Conservation (phyloP, 306 rosid genomes). For the Trifolium pratense region DNA sequence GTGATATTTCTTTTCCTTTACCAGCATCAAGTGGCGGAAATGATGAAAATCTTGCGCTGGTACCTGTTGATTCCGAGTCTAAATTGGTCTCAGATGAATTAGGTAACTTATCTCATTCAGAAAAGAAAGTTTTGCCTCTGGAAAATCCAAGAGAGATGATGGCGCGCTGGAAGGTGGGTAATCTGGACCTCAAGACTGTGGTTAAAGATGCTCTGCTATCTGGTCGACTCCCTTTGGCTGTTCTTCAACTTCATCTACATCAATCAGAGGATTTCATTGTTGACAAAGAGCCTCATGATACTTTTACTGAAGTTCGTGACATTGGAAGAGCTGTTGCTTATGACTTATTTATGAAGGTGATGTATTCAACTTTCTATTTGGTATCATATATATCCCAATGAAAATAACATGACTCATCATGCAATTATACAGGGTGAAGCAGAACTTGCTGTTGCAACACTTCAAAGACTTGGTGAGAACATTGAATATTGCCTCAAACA, state of each 20-base stretch:
- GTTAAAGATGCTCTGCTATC: slow-evolving; percentile 93
- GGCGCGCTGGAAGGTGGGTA: slow-evolving; percentile 92
- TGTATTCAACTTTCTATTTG: slow-evolving; percentile 15
- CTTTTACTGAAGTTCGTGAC: slow-evolving; percentile 88
- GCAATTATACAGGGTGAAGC: slow-evolving; percentile 82
- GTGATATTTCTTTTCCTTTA: slow-evolving; percentile 57
- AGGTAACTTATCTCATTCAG: slow-evolving; percentile 55
- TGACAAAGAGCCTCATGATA: slow-evolving; percentile 75
- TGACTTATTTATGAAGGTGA: slow-evolving; percentile 94
- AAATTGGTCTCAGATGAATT: slow-evolving; percentile 58
- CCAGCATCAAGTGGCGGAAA: slow-evolving; percentile 46
- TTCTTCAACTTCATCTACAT: slow-evolving; percentile 93
- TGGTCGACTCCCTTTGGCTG: slow-evolving; percentile 97
- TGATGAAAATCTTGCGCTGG: slow-evolving; percentile 62
- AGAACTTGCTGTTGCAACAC: slow-evolving; percentile 88
- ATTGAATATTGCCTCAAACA: slow-evolving; percentile 86
- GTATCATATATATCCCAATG: slow-evolving; percentile 29
- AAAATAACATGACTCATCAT: slow-evolving; percentile 33
- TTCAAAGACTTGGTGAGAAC: slow-evolving; percentile 95
- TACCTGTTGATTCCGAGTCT: slow-evolving; percentile 56
- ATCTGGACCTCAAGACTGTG: slow-evolving; percentile 80
- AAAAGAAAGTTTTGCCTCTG: slow-evolving; percentile 58
- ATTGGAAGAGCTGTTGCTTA: slow-evolving; percentile 96
- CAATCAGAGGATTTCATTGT: slow-evolving; percentile 61
- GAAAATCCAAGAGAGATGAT: slow-evolving; percentile 95